Evolutionary conservation across 257 asterid genomes (phyloP), one percentile per base, ranked within the genome.

Genomic region (Scutellaria galericulata): DNA sequence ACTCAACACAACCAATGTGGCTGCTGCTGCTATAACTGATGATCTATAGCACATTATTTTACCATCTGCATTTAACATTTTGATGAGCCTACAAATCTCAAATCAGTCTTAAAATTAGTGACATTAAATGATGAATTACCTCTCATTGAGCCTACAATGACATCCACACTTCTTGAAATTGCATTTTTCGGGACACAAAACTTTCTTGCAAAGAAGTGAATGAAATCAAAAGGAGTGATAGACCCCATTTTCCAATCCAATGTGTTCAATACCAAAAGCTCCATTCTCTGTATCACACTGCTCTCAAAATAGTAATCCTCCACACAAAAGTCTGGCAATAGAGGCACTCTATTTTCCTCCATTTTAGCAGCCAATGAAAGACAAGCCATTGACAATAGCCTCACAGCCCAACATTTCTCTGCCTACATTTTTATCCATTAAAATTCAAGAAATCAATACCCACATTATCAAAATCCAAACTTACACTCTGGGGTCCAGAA

Each of bases 11-110:
- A 83, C 24, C 78, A 89, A 82, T 77, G 90, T 79, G 52, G 94
- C 94, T 31, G 96, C 88, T 75, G 90, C 95, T 63, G 92, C 92
- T 61, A 87, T 70, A 51, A 84, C 83, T 57, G 93, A 87, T 72
- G 91, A 75, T 47, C 65, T 79, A 37, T 75, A 10, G 27, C 79
- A 71, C 83, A 85, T 73, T 66, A 80, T 67, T 39, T 83, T 75
- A 44, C 51, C 79, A 79, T 84, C 92, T 89, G 85, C 86, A 84
- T 74, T 73, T 5, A 47, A 20, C 3, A 15, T 41, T 58, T 41
- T 8, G 22, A 14, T 14, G 13, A 61, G 22, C 22, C 66, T 7
- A n/a, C 13, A 13, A 7, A 5, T 6, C 13, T 22, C 6, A 35
- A 37, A 52, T 8, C 42, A 74, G 6, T 46, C 3, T 31, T 4